Conservation (phyloP, 495 filamentous ascomycete species). For the Lepraria neglecta region DNA sequence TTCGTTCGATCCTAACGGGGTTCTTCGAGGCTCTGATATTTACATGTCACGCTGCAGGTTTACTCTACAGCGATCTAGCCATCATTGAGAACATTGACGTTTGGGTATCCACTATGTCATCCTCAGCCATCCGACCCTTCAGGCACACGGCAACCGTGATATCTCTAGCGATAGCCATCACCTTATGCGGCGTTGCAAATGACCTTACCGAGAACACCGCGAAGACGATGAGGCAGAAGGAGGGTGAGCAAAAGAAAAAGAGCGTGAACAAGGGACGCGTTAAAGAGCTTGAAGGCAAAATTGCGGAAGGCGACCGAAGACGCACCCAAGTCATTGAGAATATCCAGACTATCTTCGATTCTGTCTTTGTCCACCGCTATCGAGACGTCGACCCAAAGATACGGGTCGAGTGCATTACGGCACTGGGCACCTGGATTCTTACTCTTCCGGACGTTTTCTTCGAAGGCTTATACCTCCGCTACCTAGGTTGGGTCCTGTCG, state of each 20-base stretch:
- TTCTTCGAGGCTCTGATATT: constrained; percentile 72
- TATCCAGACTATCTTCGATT: constrained; percentile 77
- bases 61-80: constrained; percentile 65
- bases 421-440: constrained; percentile 80
- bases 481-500: constrained; percentile 85
- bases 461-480: constrained; percentile 78
- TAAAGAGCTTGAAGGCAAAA: constrained; percentile 57
- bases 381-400: constrained; percentile 88
- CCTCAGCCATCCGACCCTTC: constrained; percentile 75
- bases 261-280: constrained; percentile 68
- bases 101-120: constrained; percentile 84
- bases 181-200: constrained; percentile 57
- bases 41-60: constrained; percentile 64
- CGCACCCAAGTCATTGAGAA: constrained; percentile 56
- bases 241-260: constrained; percentile 72
- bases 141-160: constrained; percentile 85
- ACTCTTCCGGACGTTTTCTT: constrained; percentile 79
- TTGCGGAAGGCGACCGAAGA: constrained; percentile 59
- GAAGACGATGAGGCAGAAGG: constrained; percentile 70
- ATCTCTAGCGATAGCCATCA: constrained; percentile 64
- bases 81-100: constrained; percentile 78
- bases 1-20: constrained; percentile 65
- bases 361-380: constrained; percentile 89
- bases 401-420: constrained; percentile 73
- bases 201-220: constrained; percentile 61